These are phyloP conservation scores for Termitomyces heimii DNA, from an alignment of 768 basidiomycete genomes.

Conservation along the genomic window DNA sequence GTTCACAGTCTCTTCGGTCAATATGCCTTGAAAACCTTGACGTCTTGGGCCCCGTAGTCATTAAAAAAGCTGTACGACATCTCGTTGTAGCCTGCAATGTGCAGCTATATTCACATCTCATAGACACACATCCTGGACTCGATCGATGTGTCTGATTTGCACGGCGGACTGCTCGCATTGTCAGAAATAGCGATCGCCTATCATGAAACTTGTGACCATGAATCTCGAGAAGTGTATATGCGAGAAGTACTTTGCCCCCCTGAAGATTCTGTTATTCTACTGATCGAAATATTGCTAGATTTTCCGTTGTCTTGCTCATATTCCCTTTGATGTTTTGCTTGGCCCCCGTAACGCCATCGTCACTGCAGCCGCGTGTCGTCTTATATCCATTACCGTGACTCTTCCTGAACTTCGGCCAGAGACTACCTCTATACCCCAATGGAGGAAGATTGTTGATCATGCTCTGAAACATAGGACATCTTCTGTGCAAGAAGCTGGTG, in stretches of 20 bases:
- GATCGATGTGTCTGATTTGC: constrained; percentile 64
- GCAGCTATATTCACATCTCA: neutral
- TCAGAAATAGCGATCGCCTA: constrained; percentile 67
- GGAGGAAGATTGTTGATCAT: constrained; percentile 65
- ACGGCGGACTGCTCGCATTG: constrained; percentile 76
- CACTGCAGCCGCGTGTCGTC: constrained; percentile 62
- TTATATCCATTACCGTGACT: constrained; percentile 67
- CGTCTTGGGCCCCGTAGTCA: constrained; percentile 43
- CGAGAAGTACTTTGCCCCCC: constrained; percentile 35
- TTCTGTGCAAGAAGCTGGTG: constrained; percentile 72
- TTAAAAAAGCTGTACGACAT: constrained; percentile 41
- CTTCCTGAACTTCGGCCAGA: constrained; percentile 40
- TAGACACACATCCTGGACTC: constrained; percentile 57
- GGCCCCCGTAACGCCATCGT: constrained; percentile 68
- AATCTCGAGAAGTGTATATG: constrained; percentile 28
- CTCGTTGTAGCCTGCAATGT: neutral
- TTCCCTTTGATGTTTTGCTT: constrained; percentile 56
- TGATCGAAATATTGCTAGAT: constrained; percentile 38
- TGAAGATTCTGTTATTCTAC: neutral
- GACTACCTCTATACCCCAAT: constrained; percentile 44
- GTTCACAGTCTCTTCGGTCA: constrained; percentile 64
- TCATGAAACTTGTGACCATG: constrained; percentile 24
- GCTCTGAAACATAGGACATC: constrained; percentile 62
- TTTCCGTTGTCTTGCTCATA: constrained; percentile 48
- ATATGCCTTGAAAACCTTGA: constrained; percentile 60